Evolutionary conservation across 2,329 filamentous ascomycete species (phyloP), one percentile per base, ranked within the genome.

Genomic region (Fusarium pseudonygamai): DNA sequence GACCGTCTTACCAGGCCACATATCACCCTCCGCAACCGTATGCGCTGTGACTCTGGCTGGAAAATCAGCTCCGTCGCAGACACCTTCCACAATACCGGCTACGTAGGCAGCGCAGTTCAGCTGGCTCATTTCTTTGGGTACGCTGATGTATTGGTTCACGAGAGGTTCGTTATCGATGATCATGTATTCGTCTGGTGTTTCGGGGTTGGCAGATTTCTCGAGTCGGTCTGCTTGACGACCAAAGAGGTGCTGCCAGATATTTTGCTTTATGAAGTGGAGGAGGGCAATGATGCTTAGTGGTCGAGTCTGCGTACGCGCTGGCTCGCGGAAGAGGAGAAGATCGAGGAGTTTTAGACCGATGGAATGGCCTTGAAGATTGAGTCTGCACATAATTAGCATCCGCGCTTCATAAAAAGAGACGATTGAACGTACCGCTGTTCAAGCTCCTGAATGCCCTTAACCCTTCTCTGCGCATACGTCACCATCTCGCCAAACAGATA

Each of bases 401-500:
- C 8, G 8, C 20, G 14, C 36, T 16, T 14, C 8, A 8, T n/a
- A 30, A 18, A 20, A 5, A 24, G 43, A 15, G 22, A 37, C 8
- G 18, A 7, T 24, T 37, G 5, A 13, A 47, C 86, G 63, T 84
- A 97, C 94, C 93, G 88, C 84, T 95, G 94, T 82, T 99, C 96
- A 24, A 99, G 86, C 82, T 98, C 96, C 78, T 96, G 93, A 67
- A 99, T 97, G 12, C 94, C 95, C 75, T 93, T 96, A 61, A 98
- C 96, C 71, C 93, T 89, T 78, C 92, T 89, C 82, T 98, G 96
- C 76, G 96, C 96, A 83, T 98, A 98, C 78, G 91, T 92, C 56
- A 99, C 95, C 93, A 98, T 97, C 85, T 98, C 96, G 69, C 93
- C 92, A 81, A 99, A 98, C 67, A 99, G 87, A 83, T 97, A 98